A percentile compares a stretch with the other conserved stretches of the same genome.
phyloP scores from a whole-genome alignment of 768 basidiomycete genomes.

The Saitozyma podzolica region DNA sequence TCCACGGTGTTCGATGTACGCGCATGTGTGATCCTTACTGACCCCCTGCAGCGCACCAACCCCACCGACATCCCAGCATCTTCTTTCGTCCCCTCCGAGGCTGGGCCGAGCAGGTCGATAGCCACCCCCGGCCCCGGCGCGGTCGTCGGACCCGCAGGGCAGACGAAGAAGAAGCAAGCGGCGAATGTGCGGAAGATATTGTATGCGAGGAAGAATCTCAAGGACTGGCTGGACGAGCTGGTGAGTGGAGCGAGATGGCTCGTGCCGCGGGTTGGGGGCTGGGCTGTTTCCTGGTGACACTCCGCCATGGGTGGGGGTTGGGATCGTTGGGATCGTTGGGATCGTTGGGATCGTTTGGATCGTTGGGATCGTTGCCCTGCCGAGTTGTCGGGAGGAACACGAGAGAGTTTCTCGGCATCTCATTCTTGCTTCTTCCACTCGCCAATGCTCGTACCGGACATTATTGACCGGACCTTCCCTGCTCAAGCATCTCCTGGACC shows the following conservation, averaged over 20 bases:
- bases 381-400: too few relatives aligned
- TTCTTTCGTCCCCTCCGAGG: constrained; percentile 31
- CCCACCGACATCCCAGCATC: constrained; percentile 46
- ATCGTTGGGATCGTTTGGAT: too few relatives aligned
- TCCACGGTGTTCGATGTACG: too few relatives aligned
- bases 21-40: constrained; percentile 2
- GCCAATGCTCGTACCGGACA: too few relatives aligned
- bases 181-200: constrained; percentile 43
- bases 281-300: too few relatives aligned
- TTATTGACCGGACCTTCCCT: too few relatives aligned
- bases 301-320: too few relatives aligned
- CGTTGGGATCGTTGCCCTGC: too few relatives aligned
- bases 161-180: constrained; percentile 43
- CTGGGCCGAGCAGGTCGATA: background rate
- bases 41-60: constrained; percentile 43
- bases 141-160: background rate
- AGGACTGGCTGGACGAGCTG: constrained; percentile 48
- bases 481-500: background rate
- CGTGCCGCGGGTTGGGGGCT: too few relatives aligned
- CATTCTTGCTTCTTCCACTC: too few relatives aligned
- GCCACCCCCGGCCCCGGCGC: background rate
- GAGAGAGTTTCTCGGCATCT: too few relatives aligned
- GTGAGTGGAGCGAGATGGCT: constrained; percentile 21
- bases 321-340: too few relatives aligned
- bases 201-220: constrained; percentile 42